Evolutionary conservation across 108 stramenopile species (phyloP).

Genomic region (Aurantiochytrium sp.): DNA sequence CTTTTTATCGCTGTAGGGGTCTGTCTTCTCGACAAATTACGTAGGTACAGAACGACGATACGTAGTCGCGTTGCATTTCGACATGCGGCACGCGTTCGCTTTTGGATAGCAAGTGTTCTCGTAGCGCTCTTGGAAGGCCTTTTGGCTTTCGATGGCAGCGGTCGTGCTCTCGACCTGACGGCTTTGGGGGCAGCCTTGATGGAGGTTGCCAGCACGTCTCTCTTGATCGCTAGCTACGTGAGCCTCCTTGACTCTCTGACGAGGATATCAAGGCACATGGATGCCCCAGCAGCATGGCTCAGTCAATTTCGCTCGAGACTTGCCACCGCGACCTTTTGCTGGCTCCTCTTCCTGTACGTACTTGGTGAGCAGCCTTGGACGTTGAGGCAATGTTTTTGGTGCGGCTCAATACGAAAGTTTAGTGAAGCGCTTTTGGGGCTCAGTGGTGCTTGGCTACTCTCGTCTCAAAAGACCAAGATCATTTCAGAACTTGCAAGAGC

Average conservation of each 20-base stretch:
- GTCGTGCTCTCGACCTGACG: background rate
- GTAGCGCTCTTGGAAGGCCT: background rate
- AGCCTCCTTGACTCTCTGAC: too few species aligned
- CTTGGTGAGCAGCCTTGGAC: too few species aligned
- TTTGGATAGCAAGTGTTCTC: background rate
- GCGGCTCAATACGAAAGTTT: background rate
- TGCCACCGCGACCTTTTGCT: too few species aligned
- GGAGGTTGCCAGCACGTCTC: background rate
- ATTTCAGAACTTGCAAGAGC: background rate
- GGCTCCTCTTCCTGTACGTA: too few species aligned
- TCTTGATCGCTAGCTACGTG: background rate
- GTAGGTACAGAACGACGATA: background rate
- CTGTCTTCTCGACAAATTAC: background rate
- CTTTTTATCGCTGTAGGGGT: background rate
- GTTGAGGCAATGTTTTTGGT: background rate
- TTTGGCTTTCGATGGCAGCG: background rate
- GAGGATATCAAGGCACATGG: too few species aligned
- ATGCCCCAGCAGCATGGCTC: too few species aligned
- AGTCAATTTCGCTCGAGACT: too few species aligned
- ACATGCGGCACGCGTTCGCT: background rate
- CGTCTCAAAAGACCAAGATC: background rate
- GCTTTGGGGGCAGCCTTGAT: background rate
- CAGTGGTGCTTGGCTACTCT: background rate
- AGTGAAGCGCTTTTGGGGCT: background rate
- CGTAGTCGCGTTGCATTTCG: background rate